Evolutionary conservation across 306 rosid species (phyloP).

Genomic region (Cicer bijugum): DNA sequence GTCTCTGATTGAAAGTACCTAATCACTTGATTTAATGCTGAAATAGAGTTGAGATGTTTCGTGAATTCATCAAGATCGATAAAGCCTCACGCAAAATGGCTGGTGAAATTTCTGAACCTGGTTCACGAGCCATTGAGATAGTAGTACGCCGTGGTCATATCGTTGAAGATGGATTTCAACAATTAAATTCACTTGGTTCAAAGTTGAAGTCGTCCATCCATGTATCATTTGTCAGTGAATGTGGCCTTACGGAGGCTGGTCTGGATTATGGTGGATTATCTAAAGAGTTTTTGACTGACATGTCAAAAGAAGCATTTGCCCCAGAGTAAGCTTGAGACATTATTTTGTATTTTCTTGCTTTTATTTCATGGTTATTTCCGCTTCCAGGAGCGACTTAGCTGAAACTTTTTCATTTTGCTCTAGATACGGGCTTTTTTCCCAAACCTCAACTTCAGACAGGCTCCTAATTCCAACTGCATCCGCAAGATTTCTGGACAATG

Average conservation of each 20-base stretch:
- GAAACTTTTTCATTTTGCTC: conserved; percentile 43
- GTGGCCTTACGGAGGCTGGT: conserved; percentile 98
- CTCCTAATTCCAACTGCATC: conserved; percentile 83
- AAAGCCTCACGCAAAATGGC: conserved; percentile 93
- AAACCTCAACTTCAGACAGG: conserved; percentile 86
- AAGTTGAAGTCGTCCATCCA: conserved; percentile 88
- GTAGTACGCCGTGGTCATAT: conserved; percentile 83
- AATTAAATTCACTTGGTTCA: conserved; percentile 85
- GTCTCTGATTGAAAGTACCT: conserved; percentile 37
- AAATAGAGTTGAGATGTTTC: conserved; percentile 94
- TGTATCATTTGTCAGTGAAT: conserved; percentile 96
- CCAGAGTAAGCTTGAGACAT: conserved; percentile 74
- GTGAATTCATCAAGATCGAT: conserved; percentile 94
- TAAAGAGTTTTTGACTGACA: conserved; percentile 90
- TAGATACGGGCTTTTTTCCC: conserved; percentile 89
- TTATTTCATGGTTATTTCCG: conserved; percentile 39
- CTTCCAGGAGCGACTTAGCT: conserved; percentile 39
- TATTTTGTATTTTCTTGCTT: conserved; percentile 37
- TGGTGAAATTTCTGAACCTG: conserved; percentile 86
- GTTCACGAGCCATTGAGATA: conserved; percentile 79
- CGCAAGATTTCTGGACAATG: conserved; percentile 86
- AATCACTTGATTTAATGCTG: conserved; percentile 43
- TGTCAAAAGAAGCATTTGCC: conserved; percentile 86
- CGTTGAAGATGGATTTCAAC: conserved; percentile 95
- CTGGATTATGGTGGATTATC: conserved; percentile 98